Conservation (phyloP, 148 eudicot genomes). For the Dianthus caryophyllus region DNA sequence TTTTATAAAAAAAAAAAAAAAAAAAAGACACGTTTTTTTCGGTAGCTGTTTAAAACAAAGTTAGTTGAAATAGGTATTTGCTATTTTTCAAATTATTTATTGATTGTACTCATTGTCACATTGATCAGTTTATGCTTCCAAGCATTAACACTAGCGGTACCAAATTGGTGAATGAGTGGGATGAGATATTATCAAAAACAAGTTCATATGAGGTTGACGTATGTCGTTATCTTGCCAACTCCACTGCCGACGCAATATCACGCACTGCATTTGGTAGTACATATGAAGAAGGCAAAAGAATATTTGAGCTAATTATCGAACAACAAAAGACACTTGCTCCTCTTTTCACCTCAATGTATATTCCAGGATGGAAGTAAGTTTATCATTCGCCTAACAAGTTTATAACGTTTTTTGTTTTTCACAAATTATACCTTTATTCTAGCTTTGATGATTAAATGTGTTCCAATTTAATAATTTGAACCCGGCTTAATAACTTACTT, state of each 20-base stretch:
- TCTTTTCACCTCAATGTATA: constrained; percentile 17
- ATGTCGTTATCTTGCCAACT: constrained; percentile 35
- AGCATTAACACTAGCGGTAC: constrained; percentile 26
- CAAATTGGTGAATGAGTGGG: constrained; percentile 37
- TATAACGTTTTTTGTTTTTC: not conserved
- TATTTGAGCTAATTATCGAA: constrained; percentile 40
- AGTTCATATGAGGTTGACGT: constrained; percentile 36
- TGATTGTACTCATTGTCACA: no score
- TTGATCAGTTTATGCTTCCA: constrained; percentile 33
- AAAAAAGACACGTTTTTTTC: no score
- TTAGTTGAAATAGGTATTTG: no score
- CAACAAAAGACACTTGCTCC: constrained; percentile 21
- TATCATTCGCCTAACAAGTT: not conserved
- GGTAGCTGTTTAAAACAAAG: no score
- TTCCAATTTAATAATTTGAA: no score
- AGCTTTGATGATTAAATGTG: no score
- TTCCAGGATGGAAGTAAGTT: constrained; percentile 46
- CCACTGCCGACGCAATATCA: constrained; percentile 44
- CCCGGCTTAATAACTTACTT: no score
- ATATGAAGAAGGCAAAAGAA: constrained; percentile 39
- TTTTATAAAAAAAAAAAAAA: no score
- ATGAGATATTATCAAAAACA: constrained; percentile 17
- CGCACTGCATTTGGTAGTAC: constrained; percentile 48
- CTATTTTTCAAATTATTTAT: no score
- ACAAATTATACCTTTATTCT: no score